These are phyloP conservation scores for Penicillium expansum DNA, from an alignment of 2,329 filamentous ascomycete genomes.

Conservation along the genomic window DNA sequence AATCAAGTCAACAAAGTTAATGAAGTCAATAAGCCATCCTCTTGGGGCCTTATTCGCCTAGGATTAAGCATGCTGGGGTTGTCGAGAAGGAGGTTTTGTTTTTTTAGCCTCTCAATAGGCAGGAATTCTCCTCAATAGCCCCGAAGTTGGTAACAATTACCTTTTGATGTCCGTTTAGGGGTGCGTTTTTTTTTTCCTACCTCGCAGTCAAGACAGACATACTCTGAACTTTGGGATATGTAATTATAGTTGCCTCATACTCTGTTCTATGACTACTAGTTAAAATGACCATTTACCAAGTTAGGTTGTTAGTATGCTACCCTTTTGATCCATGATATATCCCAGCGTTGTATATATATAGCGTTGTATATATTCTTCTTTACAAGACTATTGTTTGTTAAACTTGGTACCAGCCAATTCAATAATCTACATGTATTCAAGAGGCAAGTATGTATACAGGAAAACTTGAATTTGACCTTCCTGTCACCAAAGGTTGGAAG, in stretches of 20 bases:
- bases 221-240: not conserved
- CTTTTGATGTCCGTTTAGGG: not conserved
- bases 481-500: not conserved
- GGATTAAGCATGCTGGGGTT: not conserved
- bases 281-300: not conserved
- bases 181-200: not conserved
- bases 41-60: not conserved
- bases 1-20: not conserved
- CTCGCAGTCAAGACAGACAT: not conserved
- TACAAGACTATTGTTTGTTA: not conserved
- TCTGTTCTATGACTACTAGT: not conserved
- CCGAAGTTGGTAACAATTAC: not conserved
- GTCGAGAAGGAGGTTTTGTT: not conserved
- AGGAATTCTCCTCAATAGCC: not conserved
- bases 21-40: not conserved
- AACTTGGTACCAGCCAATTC: too few species aligned
- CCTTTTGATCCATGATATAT: not conserved
- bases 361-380: not conserved
- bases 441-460: not conserved
- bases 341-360: not conserved
- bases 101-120: not conserved
- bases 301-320: not conserved
- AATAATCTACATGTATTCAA: not conserved
- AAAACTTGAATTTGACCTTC: not conserved
- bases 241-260: not conserved